Percentiles rank a stretch among this genome's conserved stretches.
These are phyloP conservation scores for Pleurotus tuber-regium DNA, from an alignment of 768 basidiomycete genomes.

Conservation along the genomic window DNA sequence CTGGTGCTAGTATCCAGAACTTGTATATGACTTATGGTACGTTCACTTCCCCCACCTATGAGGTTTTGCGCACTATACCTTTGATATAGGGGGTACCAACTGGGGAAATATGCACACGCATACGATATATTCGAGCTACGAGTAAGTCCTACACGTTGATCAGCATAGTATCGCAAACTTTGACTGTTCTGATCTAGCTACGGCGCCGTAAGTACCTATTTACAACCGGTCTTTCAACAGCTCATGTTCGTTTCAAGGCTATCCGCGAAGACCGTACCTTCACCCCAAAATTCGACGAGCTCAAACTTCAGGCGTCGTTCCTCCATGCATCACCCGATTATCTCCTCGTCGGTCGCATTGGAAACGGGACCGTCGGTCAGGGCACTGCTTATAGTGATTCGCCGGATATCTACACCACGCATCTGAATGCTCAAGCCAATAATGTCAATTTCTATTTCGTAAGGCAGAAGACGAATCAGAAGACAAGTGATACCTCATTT, in stretches of 20 bases:
- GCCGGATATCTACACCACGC: constrained; percentile 45
- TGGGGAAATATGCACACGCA: constrained; percentile 37
- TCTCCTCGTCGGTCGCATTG: constrained; percentile 60
- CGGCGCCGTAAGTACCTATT: constrained; percentile 21
- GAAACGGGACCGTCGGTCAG: constrained; percentile 44
- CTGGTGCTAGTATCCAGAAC: constrained; percentile 30
- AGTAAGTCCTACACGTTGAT: constrained; percentile 20
- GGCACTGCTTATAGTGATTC: constrained; percentile 34
- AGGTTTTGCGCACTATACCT: not conserved
- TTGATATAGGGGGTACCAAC: constrained; percentile 32
- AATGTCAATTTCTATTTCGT: constrained; percentile 55
- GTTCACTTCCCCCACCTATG: not conserved
- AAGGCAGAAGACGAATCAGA: constrained; percentile 44
- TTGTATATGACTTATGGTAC: constrained; percentile 36
- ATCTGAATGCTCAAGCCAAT: constrained; percentile 53
- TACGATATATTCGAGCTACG: constrained; percentile 36
- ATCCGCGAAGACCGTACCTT: constrained; percentile 57
- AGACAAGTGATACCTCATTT: constrained; percentile 47
- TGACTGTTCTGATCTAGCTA: constrained; percentile 16
- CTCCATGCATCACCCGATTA: constrained; percentile 64
- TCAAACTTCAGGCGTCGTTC: constrained; percentile 66
- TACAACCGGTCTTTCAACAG: not conserved
- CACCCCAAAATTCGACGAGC: constrained; percentile 56
- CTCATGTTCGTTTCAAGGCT: constrained; percentile 22
- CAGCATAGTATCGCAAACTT: not conserved